Conservation (phyloP, 139 green algal genomes). For the Marvania coccoides region DNA sequence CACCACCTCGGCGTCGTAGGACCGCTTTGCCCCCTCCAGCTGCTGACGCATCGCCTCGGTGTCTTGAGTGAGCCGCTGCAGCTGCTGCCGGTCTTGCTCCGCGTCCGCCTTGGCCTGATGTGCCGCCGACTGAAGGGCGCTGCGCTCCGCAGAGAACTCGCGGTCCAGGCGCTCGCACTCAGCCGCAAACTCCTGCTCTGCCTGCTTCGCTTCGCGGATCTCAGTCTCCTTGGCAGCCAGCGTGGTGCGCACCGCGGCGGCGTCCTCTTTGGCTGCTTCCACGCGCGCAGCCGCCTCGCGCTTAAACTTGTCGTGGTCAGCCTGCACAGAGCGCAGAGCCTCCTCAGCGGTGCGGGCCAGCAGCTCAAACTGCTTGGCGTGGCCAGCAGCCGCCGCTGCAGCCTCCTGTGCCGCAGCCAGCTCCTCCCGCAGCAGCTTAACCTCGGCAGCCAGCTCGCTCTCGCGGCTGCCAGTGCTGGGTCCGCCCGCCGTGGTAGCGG, state of each 20-base stretch:
- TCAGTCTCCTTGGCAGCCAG: conserved; percentile 12
- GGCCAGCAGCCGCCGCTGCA: conserved; percentile 36
- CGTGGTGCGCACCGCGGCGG: conserved; percentile 7
- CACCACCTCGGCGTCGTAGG: conserved; percentile 39
- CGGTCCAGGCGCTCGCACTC: conserved; percentile 14
- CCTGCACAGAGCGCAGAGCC: conserved; percentile 27
- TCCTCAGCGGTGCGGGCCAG: conserved; percentile 42
- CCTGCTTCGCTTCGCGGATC: conserved; percentile 9
- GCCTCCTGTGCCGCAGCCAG: conserved; percentile 42
- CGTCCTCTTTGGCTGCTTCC: conserved; percentile 2
- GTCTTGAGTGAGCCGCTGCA: background rate
- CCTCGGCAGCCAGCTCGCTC: conserved; percentile 25
- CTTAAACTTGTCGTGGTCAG: conserved; percentile 35
- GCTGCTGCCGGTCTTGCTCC: background rate
- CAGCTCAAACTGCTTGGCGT: conserved; percentile 47
- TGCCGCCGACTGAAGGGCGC: background rate
- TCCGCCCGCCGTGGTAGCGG: background rate
- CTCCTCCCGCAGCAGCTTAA: conserved; percentile 41
- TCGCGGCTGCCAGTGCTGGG: background rate
- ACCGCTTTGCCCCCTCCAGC: conserved; percentile 14
- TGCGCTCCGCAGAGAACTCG: background rate
- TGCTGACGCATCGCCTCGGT: conserved; percentile 1
- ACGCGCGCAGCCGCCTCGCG: conserved; percentile 19
- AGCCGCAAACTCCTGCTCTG: conserved; percentile 14
- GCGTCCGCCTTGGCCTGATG: background rate